Percentiles rank a stretch among this genome's conserved stretches.
These are phyloP conservation scores for Teunomyces funiuensis DNA, from an alignment of 805 yeast species.

Conservation along the genomic window DNA sequence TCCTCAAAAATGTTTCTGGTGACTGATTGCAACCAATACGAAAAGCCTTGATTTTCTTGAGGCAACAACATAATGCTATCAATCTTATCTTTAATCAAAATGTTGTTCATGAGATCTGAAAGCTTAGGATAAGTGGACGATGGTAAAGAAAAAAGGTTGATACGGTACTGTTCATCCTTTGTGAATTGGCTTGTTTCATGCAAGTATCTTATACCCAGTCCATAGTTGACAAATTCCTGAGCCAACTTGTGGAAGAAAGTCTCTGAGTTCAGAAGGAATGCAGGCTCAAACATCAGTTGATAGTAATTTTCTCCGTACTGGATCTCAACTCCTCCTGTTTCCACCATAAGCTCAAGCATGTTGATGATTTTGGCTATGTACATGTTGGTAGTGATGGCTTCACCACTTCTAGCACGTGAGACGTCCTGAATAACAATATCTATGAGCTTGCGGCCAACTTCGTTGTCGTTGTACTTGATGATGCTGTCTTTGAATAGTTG, in stretches of 20 bases:
- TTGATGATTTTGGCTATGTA: slow-evolving; percentile 59
- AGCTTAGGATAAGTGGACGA: slow-evolving; percentile 53
- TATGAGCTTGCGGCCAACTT: slow-evolving; percentile 53
- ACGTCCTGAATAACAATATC: slow-evolving; percentile 54
- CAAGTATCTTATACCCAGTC: slow-evolving; percentile 55
- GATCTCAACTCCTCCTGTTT: slow-evolving; percentile 27
- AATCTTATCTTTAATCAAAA: slow-evolving; percentile 56
- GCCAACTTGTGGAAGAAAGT: slow-evolving; percentile 53
- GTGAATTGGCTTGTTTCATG: slow-evolving; percentile 52
- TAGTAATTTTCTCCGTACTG: slow-evolving; percentile 60
- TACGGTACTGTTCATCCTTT: slow-evolving; percentile 60
- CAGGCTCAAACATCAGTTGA: slow-evolving; percentile 64
- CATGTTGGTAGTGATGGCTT: slow-evolving; percentile 50
- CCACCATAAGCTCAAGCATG: slow-evolving; percentile 70
- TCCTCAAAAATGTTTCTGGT: slow-evolving; percentile 17
- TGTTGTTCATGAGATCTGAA: slow-evolving; percentile 55
- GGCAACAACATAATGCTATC: slow-evolving; percentile 50
- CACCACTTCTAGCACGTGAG: slow-evolving; percentile 52
- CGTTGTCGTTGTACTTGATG: slow-evolving; percentile 47
- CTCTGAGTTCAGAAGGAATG: slow-evolving; percentile 53
- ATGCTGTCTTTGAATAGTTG: slow-evolving; percentile 62
- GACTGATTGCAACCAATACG: slow-evolving; percentile 53
- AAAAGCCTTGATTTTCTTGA: slow-evolving; percentile 55
- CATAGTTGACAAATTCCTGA: slow-evolving; percentile 39
- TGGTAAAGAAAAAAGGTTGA: slow-evolving; percentile 51